Percentiles rank a stretch among this genome's conserved stretches.
phyloP scores from a whole-genome alignment of 148 eudicot genomes.

The Drosera capensis region DNA sequence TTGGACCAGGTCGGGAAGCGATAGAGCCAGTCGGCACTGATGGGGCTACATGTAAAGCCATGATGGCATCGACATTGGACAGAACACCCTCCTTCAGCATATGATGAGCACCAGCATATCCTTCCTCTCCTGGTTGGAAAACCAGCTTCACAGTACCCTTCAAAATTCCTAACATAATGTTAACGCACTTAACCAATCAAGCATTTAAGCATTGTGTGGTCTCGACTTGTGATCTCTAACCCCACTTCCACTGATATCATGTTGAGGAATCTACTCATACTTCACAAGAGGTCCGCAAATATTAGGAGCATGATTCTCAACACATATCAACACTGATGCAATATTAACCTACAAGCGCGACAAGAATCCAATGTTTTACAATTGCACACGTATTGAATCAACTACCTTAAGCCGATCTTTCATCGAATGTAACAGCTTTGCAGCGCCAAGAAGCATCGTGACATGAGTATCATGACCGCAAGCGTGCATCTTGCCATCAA shows the following conservation, averaged over 20 bases:
- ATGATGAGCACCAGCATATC: conserved; percentile 48
- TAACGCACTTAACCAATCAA: no score
- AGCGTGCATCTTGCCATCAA: conserved; percentile 62
- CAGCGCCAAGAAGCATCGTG: conserved; percentile 65
- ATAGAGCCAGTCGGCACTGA: conserved; percentile 29
- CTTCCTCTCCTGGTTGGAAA: conserved; percentile 82
- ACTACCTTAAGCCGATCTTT: conserved; percentile 39
- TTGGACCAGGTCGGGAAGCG: conserved; percentile 37
- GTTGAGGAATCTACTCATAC: no score
- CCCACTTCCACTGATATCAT: no score
- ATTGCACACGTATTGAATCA: background rate
- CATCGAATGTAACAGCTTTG: conserved; percentile 39
- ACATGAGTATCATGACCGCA: conserved; percentile 72
- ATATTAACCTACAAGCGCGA: background rate
- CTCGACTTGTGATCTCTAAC: no score
- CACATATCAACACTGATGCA: no score
- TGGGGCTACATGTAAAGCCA: conserved; percentile 44
- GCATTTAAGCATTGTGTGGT: no score
- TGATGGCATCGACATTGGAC: conserved; percentile 35
- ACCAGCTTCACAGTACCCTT: conserved; percentile 66
- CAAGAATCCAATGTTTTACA: background rate
- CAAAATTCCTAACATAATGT: background rate
- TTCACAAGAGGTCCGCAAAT: no score
- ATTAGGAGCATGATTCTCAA: no score
- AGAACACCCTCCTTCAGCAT: conserved; percentile 46